Evolutionary conservation across 164 flowering plant genomes (phyloP), one percentile per base, ranked within the genome.

Genomic region (Vitis rupestris): DNA sequence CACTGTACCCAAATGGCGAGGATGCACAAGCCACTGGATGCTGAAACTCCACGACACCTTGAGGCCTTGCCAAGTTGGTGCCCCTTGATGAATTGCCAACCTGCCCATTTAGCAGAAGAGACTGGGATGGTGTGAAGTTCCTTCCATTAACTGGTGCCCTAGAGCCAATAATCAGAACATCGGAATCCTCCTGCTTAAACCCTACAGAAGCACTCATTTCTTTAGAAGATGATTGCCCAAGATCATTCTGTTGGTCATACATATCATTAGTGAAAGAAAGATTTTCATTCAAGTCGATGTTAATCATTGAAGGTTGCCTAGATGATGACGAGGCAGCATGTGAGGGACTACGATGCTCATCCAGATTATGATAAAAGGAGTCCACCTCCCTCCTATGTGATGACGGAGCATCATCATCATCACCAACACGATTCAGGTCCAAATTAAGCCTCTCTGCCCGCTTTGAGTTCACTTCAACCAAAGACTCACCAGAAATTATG

Each of bases 381-480:
- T 53, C n/a, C 56, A 14, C 6, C 56, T 53, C 56, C 56, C 56
- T 53, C 16, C 56, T 13, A 53, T 53, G 56, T 0, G 56, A 12
- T 13, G 56, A 53, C 2, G 15, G 56, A 53, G 56, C 56, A 53
- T 53, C 56, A 53, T 53, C 56, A 12, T 53, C n/a, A n/a, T 53
- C 59, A 19, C 29, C 59, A 3, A 57, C 59, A 17, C 59, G 27
- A 9, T 60, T 60, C 63, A 60, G 63, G 31, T 60, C 63, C 63
- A 29, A 11, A 9, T 60, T 31, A 47, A 29, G 48, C 31, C 48
- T 60, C 47, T 12, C 56, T 53, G 56, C 56, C 10, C 56, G 14
- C n/a, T n/a, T 53, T 53, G 56, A 53, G n/a, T n/a, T 53, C 62
- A 59, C 47, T 59, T 47, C 51, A 15, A 14, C n/a, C 15, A 50